Conservation (phyloP, 2,329 filamentous ascomycete genomes). For the Aureobasidium leucospermi region DNA sequence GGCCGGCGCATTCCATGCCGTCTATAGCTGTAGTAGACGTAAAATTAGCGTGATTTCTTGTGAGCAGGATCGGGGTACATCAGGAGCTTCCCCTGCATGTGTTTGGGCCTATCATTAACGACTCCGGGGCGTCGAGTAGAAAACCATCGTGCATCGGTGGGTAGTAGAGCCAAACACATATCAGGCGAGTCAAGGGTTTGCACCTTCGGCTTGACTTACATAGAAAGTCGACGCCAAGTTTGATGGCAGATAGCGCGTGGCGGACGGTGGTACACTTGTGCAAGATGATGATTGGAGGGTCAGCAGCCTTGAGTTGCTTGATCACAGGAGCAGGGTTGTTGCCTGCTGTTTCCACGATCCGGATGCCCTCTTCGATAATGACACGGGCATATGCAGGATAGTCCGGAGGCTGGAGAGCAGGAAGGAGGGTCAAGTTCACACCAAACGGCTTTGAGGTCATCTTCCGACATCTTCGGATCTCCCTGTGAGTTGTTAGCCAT, state of each 20-base stretch:
- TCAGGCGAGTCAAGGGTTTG: no score
- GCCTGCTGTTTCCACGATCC: conserved; percentile 86
- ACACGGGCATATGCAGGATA: conserved; percentile 88
- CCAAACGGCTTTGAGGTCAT: conserved; percentile 78
- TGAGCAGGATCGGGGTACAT: no score
- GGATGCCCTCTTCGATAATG: conserved; percentile 86
- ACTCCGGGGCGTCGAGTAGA: no score
- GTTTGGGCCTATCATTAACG: no score
- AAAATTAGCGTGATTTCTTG: no score
- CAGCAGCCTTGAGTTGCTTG: conserved; percentile 72
- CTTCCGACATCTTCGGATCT: conserved; percentile 78
- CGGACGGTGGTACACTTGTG: conserved; percentile 98
- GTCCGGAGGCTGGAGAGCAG: conserved; percentile 81
- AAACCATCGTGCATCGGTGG: no score
- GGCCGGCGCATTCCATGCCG: conserved; percentile 92
- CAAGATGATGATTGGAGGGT: conserved; percentile 60
- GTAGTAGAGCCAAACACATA: no score
- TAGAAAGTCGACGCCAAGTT: conserved; percentile 92
- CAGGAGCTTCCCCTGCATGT: no score
- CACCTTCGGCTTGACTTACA: conserved; percentile 33
- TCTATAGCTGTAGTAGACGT: conserved; percentile 52
- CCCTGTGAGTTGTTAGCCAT: conserved; percentile 28
- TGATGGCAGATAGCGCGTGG: conserved; percentile 83
- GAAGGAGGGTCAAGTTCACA: conserved; percentile 92
- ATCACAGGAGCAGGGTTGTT: conserved; percentile 90